Evolutionary conservation across 495 filamentous ascomycete species (phyloP).

Genomic region (Usnea hakonensis): DNA sequence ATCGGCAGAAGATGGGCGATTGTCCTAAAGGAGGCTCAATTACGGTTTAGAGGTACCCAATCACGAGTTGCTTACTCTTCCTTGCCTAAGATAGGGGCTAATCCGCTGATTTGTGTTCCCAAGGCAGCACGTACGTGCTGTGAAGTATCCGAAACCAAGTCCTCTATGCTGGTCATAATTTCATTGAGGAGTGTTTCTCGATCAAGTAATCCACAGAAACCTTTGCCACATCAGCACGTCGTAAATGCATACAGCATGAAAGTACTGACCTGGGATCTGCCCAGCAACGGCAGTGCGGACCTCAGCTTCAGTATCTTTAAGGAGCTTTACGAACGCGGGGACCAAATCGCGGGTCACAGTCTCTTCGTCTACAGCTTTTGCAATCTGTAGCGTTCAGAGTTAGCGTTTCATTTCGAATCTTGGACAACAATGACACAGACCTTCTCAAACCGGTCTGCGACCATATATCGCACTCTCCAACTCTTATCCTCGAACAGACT

Average conservation of each 20-base stretch:
- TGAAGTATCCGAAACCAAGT: conserved; percentile 88
- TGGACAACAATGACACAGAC: conserved; percentile 34
- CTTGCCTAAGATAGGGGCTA: conserved; percentile 94
- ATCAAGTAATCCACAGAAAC: conserved; percentile 86
- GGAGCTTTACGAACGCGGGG: conserved; percentile 90
- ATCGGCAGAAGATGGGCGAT: conserved; percentile 95
- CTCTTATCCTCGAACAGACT: conserved; percentile 97
- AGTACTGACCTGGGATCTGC: conserved; percentile 74
- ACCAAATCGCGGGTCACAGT: conserved; percentile 90
- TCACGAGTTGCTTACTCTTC: conserved; percentile 64
- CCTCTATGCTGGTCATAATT: conserved; percentile 94
- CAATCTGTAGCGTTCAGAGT: conserved; percentile 53
- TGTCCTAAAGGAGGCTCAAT: conserved; percentile 50
- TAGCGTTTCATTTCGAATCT: not conserved
- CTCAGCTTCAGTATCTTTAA: conserved; percentile 96
- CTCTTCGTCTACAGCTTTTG: conserved; percentile 96
- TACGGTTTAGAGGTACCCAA: not conserved
- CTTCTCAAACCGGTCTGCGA: conserved; percentile 97
- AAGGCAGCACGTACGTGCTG: conserved; percentile 95
- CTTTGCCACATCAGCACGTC: conserved; percentile 38
- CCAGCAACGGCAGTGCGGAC: conserved; percentile 95
- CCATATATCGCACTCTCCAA: conserved; percentile 98
- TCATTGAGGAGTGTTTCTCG: conserved; percentile 83
- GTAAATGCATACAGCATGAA: conserved; percentile 2
- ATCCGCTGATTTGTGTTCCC: conserved; percentile 92